Evolutionary conservation across 768 basidiomycete genomes (phyloP).

Genomic region (Amanita thiersii): DNA sequence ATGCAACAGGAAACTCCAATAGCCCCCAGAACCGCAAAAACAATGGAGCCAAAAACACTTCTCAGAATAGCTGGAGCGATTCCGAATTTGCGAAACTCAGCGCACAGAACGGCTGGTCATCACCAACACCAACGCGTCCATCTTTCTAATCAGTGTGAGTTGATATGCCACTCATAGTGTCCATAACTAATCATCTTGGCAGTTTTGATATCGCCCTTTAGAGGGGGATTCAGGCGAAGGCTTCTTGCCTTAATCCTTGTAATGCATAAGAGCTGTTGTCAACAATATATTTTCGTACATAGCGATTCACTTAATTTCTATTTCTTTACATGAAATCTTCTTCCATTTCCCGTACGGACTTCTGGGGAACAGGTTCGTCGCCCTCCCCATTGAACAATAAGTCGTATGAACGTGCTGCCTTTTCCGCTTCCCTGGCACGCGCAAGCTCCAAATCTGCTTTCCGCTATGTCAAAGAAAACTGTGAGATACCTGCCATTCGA

Average conservation of each 20-base stretch:
- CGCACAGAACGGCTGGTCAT: slow-evolving; percentile 16
- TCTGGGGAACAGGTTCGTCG: slow-evolving; percentile 42
- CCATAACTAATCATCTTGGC: no score
- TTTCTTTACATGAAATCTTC: slow-evolving; percentile 78
- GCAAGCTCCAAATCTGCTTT: slow-evolving; percentile 74
- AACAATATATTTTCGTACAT: no score
- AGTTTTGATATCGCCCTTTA: no score
- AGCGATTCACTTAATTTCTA: slow-evolving; percentile 1
- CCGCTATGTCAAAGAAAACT: slow-evolving; percentile 51
- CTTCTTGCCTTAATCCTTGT: no score
- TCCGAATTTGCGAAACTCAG: slow-evolving; percentile 15
- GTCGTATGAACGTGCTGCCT: slow-evolving; percentile 84
- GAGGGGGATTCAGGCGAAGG: no score
- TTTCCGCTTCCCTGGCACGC: slow-evolving; percentile 74
- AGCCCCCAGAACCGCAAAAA: not conserved
- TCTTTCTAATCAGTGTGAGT: no score
- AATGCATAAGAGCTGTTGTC: no score
- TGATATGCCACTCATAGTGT: no score
- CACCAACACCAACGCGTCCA: slow-evolving; percentile 17
- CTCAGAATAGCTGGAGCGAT: slow-evolving; percentile 5
- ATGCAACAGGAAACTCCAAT: not conserved
- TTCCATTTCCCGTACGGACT: slow-evolving; percentile 69
- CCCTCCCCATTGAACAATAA: slow-evolving; percentile 61
- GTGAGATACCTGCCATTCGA: not conserved
- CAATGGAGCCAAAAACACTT: not conserved